Percentiles rank a stretch among this genome's conserved stretches.
Evolutionary conservation across 1,284 basidiomycete genomes (phyloP).

Genomic region (Tranzscheliella williamsii): DNA sequence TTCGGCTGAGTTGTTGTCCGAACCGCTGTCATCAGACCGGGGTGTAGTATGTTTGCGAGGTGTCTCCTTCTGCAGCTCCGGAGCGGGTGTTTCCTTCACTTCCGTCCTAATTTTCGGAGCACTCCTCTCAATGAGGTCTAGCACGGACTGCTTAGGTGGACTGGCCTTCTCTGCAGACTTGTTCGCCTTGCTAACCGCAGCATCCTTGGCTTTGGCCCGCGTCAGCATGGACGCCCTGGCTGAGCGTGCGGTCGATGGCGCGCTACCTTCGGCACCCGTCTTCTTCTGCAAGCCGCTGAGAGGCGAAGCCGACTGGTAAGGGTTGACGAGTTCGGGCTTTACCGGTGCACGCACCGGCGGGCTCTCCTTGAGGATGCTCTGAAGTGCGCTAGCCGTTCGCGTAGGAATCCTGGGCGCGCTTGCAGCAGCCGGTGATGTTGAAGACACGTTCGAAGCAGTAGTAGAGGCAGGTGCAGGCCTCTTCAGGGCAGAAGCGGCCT

Average conservation of each 20-base stretch:
- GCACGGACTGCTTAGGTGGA: conserved; percentile 39
- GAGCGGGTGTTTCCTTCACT: neutral
- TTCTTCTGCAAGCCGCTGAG: conserved; percentile 14
- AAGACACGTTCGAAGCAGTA: neutral
- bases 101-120: conserved; percentile 20
- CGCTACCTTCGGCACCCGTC: neutral
- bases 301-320: conserved; percentile 43
- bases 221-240: conserved; percentile 34
- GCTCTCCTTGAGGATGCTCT: conserved; percentile 42
- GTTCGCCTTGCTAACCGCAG: neutral
- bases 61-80: neutral
- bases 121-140: conserved; percentile 50
- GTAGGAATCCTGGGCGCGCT: conserved; percentile 23
- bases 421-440: neutral
- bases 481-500: conserved; percentile 11
- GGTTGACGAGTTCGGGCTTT: conserved; percentile 51
- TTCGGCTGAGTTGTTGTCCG: too few species aligned
- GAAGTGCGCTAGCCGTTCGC: conserved; percentile 43
- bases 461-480: conserved; percentile 18
- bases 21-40: too few species aligned
- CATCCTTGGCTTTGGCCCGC: conserved; percentile 44
- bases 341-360: conserved; percentile 32
- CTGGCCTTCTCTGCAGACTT: conserved; percentile 25
- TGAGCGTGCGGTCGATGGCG: conserved; percentile 1
- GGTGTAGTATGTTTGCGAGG: neutral